phyloP scores from a whole-genome alignment of 179 eudicot species.

The Carnegiea gigantea region DNA sequence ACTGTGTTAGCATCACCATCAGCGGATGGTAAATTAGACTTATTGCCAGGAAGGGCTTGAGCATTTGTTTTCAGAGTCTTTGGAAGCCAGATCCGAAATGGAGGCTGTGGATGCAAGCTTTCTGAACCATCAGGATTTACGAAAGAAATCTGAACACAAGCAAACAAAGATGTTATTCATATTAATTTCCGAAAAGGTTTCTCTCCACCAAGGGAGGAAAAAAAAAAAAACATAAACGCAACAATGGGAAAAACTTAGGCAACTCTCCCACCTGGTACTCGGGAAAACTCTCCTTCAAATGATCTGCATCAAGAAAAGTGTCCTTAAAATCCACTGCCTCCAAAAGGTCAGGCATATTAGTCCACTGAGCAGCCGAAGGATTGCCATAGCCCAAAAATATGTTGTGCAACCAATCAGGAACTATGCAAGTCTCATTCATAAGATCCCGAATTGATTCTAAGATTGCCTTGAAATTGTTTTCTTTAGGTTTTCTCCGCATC shows the following conservation, averaged over 20 bases:
- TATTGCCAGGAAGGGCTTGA: slow-evolving; percentile 65
- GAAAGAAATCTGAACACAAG: slow-evolving; percentile 61
- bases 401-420: slow-evolving; percentile 96
- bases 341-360: slow-evolving; percentile 87
- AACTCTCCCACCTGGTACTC: slow-evolving; percentile 58
- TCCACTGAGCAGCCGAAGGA: slow-evolving; percentile 98
- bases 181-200: neutral
- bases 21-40: slow-evolving; percentile 32
- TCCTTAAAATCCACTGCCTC: slow-evolving; percentile 91
- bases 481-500: slow-evolving; percentile 98
- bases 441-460: slow-evolving; percentile 95
- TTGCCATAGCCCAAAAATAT: slow-evolving; percentile 97
- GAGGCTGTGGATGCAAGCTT: slow-evolving; percentile 62
- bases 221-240: neutral
- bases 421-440: slow-evolving; percentile 97
- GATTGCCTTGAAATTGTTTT: slow-evolving; percentile 96
- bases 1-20: slow-evolving; percentile 37
- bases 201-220: neutral
- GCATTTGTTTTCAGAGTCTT: slow-evolving; percentile 56
- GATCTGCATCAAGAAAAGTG: slow-evolving; percentile 84
- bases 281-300: slow-evolving; percentile 70
- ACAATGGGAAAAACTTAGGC: neutral
- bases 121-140: slow-evolving; percentile 73
- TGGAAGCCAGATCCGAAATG: slow-evolving; percentile 75
- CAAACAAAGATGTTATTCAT: slow-evolving; percentile 13